Percentiles rank a stretch among this genome's conserved stretches.
Evolutionary conservation across 768 basidiomycete species (phyloP).

Genomic region (Podaxis pistillaris): DNA sequence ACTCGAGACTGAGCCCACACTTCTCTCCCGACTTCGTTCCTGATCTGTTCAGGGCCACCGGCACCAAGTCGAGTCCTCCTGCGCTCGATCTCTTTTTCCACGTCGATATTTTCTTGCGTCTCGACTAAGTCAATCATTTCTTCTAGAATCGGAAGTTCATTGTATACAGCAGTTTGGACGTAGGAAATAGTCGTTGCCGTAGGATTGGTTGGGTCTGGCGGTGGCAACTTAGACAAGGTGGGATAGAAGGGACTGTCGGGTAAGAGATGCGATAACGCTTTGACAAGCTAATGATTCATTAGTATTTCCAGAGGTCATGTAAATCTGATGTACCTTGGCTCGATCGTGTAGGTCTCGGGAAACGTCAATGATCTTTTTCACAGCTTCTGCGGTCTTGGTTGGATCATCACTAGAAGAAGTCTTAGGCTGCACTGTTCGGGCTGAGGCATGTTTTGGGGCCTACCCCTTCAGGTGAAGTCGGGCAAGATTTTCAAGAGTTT

Average conservation of each 20-base stretch:
- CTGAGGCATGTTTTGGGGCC: conserved; percentile 19
- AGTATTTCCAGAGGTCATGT: conserved; percentile 3
- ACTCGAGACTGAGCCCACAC: conserved; percentile 64
- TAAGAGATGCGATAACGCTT: conserved; percentile 67
- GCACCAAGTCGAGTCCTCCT: conserved; percentile 77
- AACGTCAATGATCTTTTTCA: conserved; percentile 74
- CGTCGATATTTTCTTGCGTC: conserved; percentile 51
- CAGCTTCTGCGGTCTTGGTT: conserved; percentile 72
- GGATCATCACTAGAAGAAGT: conserved; percentile 58
- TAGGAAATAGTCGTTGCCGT: conserved; percentile 54
- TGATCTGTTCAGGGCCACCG: conserved; percentile 53
- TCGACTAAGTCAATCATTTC: conserved; percentile 70
- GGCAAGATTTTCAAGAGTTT: conserved; percentile 55
- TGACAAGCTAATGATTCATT: conserved; percentile 50
- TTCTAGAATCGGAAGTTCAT: conserved; percentile 68
- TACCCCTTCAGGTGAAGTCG: conserved; percentile 60
- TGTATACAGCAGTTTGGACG: conserved; percentile 61
- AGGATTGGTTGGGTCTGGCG: conserved; percentile 77
- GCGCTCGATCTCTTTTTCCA: conserved; percentile 71
- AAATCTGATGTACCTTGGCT: conserved; percentile 45
- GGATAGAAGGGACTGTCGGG: conserved; percentile 67
- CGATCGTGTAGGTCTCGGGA: conserved; percentile 37
- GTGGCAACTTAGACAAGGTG: conserved; percentile 63
- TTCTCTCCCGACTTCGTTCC: conserved; percentile 65
- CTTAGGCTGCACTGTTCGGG: not conserved